Evolutionary conservation across 225 moss, liverwort and hornwort species (phyloP), one percentile per base, ranked within the genome.

Genomic region (Thuidium tamariscinum): DNA sequence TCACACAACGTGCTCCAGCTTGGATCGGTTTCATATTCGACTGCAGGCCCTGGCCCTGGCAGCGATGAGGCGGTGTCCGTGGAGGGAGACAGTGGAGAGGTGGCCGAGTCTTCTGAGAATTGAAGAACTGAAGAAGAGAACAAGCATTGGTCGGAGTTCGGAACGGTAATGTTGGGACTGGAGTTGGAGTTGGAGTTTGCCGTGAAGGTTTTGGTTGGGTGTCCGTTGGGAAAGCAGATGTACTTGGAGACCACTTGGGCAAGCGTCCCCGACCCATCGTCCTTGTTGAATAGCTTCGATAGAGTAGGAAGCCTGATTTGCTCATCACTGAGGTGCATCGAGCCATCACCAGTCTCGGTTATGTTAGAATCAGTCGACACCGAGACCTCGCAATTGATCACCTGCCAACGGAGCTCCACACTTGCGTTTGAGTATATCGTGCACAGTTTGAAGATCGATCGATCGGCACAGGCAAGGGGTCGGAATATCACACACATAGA

Each of bases 191-290:
- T 34, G 17, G 42, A 12, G 7, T 14, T 39, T 27, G 49, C 49
- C 16, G 77, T 26, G 11, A 26, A 14, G 30, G 42, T 19, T 22
- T 52, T 5, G 34, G 63, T 19, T 12, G 81, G 52, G 14, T 80
- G 85, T 42, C 26, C 63, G 15, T 26, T 83, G 51, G 74, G 82
- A 23, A 83, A 55, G 44, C 68, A 65, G 41, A 89, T 85, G 22
- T 90, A 89, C 56, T 89, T 89, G 3, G 92, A 89, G 17, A 91
- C 89, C 29, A 92, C 86, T 71, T 89, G 82, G 11, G 86, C 89
- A 36, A 91, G 91, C 4, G 90, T 90, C 8, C 77, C 90, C 37
- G 68, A 17, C 14, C 32, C 85, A 11, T 84, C 79, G 60, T 77
- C 83, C 61, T 70, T 79, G 66, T 41, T 34, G 79, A 80, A 48